phyloP scores from a whole-genome alignment of 108 stramenopile genomes.

The Chaetoceros muelleri region DNA sequence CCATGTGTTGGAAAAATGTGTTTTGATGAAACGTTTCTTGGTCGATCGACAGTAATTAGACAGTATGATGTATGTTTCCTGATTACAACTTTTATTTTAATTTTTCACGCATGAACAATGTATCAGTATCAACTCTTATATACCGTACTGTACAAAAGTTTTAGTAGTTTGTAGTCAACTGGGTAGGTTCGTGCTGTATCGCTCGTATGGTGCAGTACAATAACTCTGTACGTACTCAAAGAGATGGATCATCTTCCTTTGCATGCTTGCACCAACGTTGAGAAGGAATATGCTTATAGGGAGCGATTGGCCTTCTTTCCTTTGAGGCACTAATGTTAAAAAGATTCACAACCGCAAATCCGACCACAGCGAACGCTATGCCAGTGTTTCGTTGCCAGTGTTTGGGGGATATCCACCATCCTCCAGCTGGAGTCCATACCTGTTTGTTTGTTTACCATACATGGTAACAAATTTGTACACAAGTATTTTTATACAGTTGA shows the following conservation, averaged over 20 bases:
- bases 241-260: constrained; percentile 36
- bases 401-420: constrained; percentile 38
- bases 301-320: constrained; percentile 31
- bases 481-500: no score
- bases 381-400: constrained; percentile 37
- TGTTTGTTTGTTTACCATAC: no score
- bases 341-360: constrained; percentile 14
- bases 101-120: background rate
- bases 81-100: background rate
- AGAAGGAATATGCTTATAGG: constrained; percentile 29
- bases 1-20: no score
- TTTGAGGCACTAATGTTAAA: constrained; percentile 40
- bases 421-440: constrained; percentile 44
- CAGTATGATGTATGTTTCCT: no score
- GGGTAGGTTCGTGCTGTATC: no score
- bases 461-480: no score
- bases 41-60: no score
- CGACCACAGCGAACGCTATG: constrained; percentile 3
- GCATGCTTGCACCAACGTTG: constrained; percentile 39
- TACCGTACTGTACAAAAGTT: no score
- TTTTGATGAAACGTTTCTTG: no score
- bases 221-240: background rate
- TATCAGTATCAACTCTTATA: no score
- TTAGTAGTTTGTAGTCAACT: no score
- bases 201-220: no score